Conservation (phyloP, 768 basidiomycete species). For the Phanerodontia chrysosporium region DNA sequence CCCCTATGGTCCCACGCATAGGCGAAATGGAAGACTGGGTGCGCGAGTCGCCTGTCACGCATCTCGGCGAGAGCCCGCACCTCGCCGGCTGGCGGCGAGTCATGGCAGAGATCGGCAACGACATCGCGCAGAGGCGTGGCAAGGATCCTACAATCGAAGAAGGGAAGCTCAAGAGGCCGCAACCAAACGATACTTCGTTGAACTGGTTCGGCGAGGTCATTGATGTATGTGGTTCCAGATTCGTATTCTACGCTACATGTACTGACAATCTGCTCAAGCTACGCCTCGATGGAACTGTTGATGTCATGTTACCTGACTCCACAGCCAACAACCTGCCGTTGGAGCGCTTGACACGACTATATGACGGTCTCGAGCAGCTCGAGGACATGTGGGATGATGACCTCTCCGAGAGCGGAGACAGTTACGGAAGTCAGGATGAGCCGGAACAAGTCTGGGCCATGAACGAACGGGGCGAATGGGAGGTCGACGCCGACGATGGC, state of each 20-base stretch:
- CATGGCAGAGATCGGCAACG: slow-evolving; percentile 60
- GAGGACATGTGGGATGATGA: slow-evolving; percentile 61
- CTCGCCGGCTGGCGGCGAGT: slow-evolving; percentile 68
- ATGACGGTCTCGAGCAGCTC: slow-evolving; percentile 78
- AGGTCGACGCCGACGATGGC: slow-evolving; percentile 21
- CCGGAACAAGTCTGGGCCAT: slow-evolving; percentile 31
- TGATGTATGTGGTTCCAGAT: slow-evolving; percentile 40
- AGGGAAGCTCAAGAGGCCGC: slow-evolving; percentile 40
- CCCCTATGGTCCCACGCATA: slow-evolving; percentile 74
- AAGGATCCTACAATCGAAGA: slow-evolving; percentile 34
- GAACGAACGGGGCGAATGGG: slow-evolving; percentile 37
- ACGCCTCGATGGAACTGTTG: slow-evolving; percentile 67
- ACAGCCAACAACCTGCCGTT: slow-evolving; percentile 49
- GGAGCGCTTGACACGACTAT: slow-evolving; percentile 66
- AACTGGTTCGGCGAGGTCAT: slow-evolving; percentile 89
- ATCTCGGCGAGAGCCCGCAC: slow-evolving; percentile 39
- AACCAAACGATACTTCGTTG: slow-evolving; percentile 37
- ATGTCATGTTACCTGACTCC: slow-evolving; percentile 66
- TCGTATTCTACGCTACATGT: neutral
- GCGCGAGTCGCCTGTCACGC: slow-evolving; percentile 46
- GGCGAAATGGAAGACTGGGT: slow-evolving; percentile 85
- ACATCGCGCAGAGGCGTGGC: slow-evolving; percentile 46
- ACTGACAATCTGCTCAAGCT: slow-evolving; percentile 41
- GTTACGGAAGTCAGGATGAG: slow-evolving; percentile 33
- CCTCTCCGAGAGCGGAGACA: slow-evolving; percentile 26